Evolutionary conservation across 2,329 filamentous ascomycete species (phyloP).

Genomic region (Phialophora tarda): DNA sequence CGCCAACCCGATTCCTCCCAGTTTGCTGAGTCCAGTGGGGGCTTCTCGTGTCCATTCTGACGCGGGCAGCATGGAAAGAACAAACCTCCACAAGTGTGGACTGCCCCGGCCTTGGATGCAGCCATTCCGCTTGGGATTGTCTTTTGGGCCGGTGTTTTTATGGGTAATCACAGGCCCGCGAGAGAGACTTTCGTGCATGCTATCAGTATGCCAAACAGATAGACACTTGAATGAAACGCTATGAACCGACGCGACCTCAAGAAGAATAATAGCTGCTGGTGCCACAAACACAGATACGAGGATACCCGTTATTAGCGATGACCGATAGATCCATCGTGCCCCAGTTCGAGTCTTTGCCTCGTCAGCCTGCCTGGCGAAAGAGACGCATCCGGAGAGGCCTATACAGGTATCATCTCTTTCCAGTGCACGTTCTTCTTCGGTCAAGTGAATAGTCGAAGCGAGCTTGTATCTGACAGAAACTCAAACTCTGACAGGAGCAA

Average conservation of each 20-base stretch:
- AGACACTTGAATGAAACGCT: conserved; percentile 3
- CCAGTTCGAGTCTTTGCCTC: conserved; percentile 4
- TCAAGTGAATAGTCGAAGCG: conserved; percentile 15
- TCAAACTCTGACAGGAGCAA: conserved; percentile 12
- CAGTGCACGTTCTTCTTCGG: background rate
- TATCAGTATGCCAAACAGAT: conserved; percentile 5
- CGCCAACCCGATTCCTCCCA: background rate
- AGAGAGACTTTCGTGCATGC: background rate
- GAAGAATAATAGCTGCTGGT: background rate
- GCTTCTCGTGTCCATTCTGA: background rate
- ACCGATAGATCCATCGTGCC: conserved; percentile 1
- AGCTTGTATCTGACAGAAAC: conserved; percentile 11
- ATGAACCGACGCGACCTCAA: conserved; percentile 5
- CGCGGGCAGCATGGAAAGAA: background rate
- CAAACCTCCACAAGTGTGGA: background rate
- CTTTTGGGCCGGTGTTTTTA: background rate
- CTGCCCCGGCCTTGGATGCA: background rate
- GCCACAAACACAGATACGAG: background rate
- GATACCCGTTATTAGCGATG: background rate
- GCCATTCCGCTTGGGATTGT: background rate
- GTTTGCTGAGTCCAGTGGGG: no score
- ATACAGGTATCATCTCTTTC: conserved; percentile 2
- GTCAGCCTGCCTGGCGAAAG: background rate
- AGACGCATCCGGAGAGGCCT: conserved; percentile 2
- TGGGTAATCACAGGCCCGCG: background rate